A percentile compares a stretch with the other conserved stretches of the same genome.
Evolutionary conservation across 768 basidiomycete species (phyloP).

Genomic region (Inosperma sp.): DNA sequence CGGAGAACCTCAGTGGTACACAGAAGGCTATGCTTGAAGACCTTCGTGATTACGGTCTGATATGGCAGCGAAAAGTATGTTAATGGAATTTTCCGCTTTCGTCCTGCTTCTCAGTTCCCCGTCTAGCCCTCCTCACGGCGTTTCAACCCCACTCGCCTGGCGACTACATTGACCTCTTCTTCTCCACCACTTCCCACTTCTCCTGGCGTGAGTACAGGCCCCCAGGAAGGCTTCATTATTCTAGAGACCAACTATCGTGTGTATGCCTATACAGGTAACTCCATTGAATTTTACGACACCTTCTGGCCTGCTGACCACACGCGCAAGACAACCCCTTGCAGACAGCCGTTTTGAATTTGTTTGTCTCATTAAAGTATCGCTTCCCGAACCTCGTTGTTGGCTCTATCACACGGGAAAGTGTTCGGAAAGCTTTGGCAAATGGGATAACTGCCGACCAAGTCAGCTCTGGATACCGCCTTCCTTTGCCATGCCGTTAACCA

Average conservation of each 20-base stretch:
- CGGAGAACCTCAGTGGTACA: slow-evolving; percentile 70
- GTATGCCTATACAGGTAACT: slow-evolving; percentile 91
- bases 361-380: slow-evolving; percentile 86
- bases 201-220: slow-evolving; percentile 49
- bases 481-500: slow-evolving; percentile 15
- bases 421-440: slow-evolving; percentile 88
- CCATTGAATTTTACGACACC: slow-evolving; percentile 21
- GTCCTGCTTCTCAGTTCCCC: slow-evolving; percentile 24
- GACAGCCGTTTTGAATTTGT: slow-evolving; percentile 92
- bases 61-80: slow-evolving; percentile 77
- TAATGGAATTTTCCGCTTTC: slow-evolving; percentile 19
- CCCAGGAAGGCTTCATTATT: slow-evolving; percentile 86
- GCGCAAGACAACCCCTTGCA: slow-evolving; percentile 86
- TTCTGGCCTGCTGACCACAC: slow-evolving; percentile 16
- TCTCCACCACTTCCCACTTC: slow-evolving; percentile 73
- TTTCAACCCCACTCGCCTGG: slow-evolving; percentile 91
- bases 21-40: slow-evolving; percentile 88
- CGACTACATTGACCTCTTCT: slow-evolving; percentile 91
- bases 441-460: slow-evolving; percentile 98
- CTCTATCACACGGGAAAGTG: slow-evolving; percentile 90
- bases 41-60: slow-evolving; percentile 89
- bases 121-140: slow-evolving; percentile 64
- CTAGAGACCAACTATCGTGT: slow-evolving; percentile 98
- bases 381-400: slow-evolving; percentile 98
- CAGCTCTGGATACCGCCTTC: slow-evolving; percentile 19